Evolutionary conservation across 2,329 filamentous ascomycete species (phyloP).

Genomic region (Penicillium sp.): DNA sequence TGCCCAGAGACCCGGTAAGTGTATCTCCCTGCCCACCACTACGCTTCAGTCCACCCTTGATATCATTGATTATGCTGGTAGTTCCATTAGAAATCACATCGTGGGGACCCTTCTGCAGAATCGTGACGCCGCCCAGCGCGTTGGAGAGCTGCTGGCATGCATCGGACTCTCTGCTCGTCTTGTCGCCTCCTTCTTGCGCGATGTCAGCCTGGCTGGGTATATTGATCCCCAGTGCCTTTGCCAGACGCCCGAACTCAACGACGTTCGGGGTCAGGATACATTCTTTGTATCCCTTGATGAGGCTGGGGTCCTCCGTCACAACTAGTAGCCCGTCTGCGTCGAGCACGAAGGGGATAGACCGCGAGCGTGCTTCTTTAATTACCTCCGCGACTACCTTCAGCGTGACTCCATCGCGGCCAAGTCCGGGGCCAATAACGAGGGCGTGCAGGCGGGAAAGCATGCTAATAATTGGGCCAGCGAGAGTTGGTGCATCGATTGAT

Average conservation of each 20-base stretch:
- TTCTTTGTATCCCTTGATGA: conserved; percentile 77
- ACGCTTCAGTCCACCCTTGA: conserved; percentile 81
- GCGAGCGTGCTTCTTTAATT: conserved; percentile 73
- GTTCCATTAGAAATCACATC: conserved; percentile 83
- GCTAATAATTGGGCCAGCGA: conserved; percentile 69
- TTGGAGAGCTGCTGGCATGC: conserved; percentile 70
- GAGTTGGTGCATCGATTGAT: conserved; percentile 54
- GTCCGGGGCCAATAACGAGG: conserved; percentile 86
- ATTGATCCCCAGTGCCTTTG: conserved; percentile 71
- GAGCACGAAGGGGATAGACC: conserved; percentile 75
- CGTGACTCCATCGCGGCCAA: conserved; percentile 88
- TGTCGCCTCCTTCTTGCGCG: conserved; percentile 39
- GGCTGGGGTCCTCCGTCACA: conserved; percentile 70
- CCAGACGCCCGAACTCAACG: conserved; percentile 83
- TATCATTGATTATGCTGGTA: conserved; percentile 72
- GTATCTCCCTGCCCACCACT: conserved; percentile 96
- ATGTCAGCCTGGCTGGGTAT: conserved; percentile 42
- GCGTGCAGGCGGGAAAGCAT: conserved; percentile 89
- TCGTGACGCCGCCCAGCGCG: conserved; percentile 81
- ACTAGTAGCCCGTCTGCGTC: conserved; percentile 88
- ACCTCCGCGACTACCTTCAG: conserved; percentile 80
- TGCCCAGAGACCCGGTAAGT: conserved; percentile 83
- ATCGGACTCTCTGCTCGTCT: conserved; percentile 52
- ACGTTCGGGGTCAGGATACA: conserved; percentile 94
- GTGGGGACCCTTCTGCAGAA: conserved; percentile 82